These are phyloP conservation scores for Filobasidium uniguttulatum DNA, from an alignment of 1,284 basidiomycete species.

Conservation along the genomic window DNA sequence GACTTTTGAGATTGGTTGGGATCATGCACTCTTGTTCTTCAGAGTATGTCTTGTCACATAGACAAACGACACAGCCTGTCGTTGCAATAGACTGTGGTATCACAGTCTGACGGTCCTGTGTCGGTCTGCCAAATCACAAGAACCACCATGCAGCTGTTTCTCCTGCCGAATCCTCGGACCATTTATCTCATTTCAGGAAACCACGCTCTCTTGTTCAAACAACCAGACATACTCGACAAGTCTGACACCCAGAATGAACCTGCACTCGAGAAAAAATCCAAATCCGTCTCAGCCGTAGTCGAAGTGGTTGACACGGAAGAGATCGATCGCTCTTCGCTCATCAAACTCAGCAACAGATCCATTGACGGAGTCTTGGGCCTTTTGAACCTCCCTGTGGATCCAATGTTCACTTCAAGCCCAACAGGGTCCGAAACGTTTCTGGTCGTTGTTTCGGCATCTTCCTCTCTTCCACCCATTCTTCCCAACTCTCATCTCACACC, in stretches of 20 bases:
- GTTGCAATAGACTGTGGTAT: too few species aligned
- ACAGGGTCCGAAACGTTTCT: slow-evolving; percentile 30
- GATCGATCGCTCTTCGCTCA: slow-evolving; percentile 48
- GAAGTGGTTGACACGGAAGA: slow-evolving; percentile 63
- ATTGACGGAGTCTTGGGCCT: slow-evolving; percentile 69
- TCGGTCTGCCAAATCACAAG: too few species aligned
- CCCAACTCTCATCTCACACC: slow-evolving; percentile 29
- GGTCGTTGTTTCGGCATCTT: slow-evolving; percentile 26
- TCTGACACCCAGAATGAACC: slow-evolving; percentile 15
- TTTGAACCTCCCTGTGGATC: slow-evolving; percentile 38
- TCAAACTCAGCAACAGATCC: slow-evolving; percentile 50
- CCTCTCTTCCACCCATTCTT: slow-evolving; percentile 25
- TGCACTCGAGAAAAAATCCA: slow-evolving; percentile 1
- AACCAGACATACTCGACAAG: slow-evolving; percentile 27
- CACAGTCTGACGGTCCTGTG: too few species aligned
- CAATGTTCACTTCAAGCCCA: neutral
- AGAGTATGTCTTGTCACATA: too few species aligned
- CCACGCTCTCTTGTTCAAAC: slow-evolving; percentile 34
- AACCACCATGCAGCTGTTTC: slow-evolving; percentile 23
- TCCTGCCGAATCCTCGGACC: slow-evolving; percentile 31
- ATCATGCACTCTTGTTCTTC: too few species aligned
- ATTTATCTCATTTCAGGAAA: slow-evolving; percentile 31
- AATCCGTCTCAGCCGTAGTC: slow-evolving; percentile 48
- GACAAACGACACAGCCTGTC: too few species aligned
- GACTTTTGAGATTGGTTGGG: too few species aligned